These are phyloP conservation scores for Vitis hybrid DNA, from an alignment of 177 flowering plant species.

Conservation along the genomic window DNA sequence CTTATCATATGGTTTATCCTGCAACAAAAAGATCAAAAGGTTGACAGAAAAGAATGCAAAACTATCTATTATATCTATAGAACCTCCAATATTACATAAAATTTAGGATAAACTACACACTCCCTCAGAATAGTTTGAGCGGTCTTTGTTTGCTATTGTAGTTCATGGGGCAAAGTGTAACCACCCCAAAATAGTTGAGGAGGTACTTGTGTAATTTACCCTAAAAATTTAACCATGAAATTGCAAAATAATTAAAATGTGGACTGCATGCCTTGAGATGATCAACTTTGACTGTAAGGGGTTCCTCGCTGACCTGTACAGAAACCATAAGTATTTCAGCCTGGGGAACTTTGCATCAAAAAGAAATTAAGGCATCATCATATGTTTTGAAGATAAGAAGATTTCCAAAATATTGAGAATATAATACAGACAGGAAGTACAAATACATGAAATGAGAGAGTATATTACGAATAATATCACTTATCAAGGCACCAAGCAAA, in stretches of 20 bases:
- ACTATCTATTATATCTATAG: not conserved
- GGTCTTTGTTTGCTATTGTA: too few relatives aligned
- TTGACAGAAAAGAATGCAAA: conserved; percentile 4
- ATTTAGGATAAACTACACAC: too few relatives aligned
- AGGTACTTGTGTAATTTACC: not conserved
- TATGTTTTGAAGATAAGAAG: not conserved
- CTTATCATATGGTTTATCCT: conserved; percentile 88
- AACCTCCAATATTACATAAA: not conserved
- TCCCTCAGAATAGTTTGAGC: too few relatives aligned
- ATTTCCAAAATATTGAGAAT: not conserved
- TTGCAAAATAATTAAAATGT: conserved; percentile 3
- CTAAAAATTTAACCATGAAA: not conserved
- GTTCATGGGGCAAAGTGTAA: too few relatives aligned
- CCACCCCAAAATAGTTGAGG: too few relatives aligned
- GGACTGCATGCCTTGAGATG: conserved; percentile 75
- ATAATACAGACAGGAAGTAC: not conserved
- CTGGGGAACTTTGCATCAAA: not conserved
- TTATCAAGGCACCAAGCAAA: not conserved
- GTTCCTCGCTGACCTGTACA: conserved; percentile 86
- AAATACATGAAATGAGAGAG: not conserved
- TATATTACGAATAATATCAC: not conserved
- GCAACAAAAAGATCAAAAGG: conserved; percentile 19
- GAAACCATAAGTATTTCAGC: conserved; percentile 5
- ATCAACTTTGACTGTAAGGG: conserved; percentile 95
- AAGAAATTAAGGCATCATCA: not conserved